These are phyloP conservation scores for Colletotrichum abscissum DNA, from an alignment of 2,329 filamentous ascomycete species.

Conservation along the genomic window DNA sequence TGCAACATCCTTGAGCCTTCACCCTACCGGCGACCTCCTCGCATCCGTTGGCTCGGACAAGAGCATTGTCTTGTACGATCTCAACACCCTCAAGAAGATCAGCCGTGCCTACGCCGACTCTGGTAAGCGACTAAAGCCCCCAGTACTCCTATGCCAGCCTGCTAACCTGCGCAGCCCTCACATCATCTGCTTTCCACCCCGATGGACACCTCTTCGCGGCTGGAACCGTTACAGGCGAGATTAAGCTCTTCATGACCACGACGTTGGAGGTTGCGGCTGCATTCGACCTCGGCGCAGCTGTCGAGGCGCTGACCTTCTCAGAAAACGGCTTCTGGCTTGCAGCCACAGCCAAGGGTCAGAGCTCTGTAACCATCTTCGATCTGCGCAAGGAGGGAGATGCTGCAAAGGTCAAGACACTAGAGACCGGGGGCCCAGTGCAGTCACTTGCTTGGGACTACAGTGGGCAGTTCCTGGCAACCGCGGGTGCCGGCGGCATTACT, in stretches of 20 bases:
- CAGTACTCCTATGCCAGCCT: background rate
- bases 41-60: slow-evolving; percentile 93
- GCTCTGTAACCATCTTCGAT: slow-evolving; percentile 88
- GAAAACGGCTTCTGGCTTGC: slow-evolving; percentile 98
- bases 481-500: slow-evolving; percentile 81
- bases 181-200: slow-evolving; percentile 88
- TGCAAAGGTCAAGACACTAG: slow-evolving; percentile 83
- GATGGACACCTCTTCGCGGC: slow-evolving; percentile 95
- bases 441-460: slow-evolving; percentile 92
- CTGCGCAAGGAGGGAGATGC: slow-evolving; percentile 90
- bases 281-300: slow-evolving; percentile 75
- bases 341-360: slow-evolving; percentile 81
- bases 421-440: slow-evolving; percentile 82
- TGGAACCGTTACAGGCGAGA: slow-evolving; percentile 81
- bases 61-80: slow-evolving; percentile 90
- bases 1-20: slow-evolving; percentile 80
- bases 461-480: slow-evolving; percentile 89
- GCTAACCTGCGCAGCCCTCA: slow-evolving; percentile 68
- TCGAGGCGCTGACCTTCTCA: slow-evolving; percentile 85
- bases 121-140: slow-evolving; percentile 18
- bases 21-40: slow-evolving; percentile 85
- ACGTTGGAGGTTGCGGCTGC: slow-evolving; percentile 80
- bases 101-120: slow-evolving; percentile 84
- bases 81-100: slow-evolving; percentile 73
- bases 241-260: slow-evolving; percentile 91